A percentile compares a stretch with the other conserved stretches of the same genome.
Conservation (phyloP, 2,329 filamentous ascomycete genomes). For the Bipolaris oryzae region DNA sequence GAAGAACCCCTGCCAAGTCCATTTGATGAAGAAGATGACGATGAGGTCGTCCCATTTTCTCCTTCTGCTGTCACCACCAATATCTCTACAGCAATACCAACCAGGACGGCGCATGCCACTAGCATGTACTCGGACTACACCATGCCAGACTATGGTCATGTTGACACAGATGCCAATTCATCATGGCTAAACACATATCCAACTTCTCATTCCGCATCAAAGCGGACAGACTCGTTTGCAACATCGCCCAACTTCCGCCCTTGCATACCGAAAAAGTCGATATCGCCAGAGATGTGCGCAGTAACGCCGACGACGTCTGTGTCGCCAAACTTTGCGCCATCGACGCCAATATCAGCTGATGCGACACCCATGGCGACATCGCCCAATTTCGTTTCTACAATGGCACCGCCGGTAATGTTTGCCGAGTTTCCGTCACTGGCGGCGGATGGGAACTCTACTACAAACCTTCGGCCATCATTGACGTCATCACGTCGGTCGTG, state of each 20-base stretch:
- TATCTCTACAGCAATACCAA: constrained; percentile 11
- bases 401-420: neutral
- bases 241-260: constrained; percentile 24
- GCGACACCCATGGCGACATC: constrained; percentile 10
- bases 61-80: constrained; percentile 18
- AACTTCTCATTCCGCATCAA: constrained; percentile 7
- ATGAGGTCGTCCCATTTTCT: constrained; percentile 22
- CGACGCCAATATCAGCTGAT: neutral
- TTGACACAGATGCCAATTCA: constrained; percentile 29
- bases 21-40: constrained; percentile 20
- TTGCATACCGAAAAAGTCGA: constrained; percentile 1
- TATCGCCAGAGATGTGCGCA: constrained; percentile 8
- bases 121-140: constrained; percentile 2
- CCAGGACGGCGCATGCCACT: constrained; percentile 2
- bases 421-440: constrained; percentile 4
- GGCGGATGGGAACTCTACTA: neutral
- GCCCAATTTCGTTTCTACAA: constrained; percentile 19
- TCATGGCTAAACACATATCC: constrained; percentile 33
- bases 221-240: constrained; percentile 24
- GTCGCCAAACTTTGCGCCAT: constrained; percentile 14
- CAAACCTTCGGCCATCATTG: constrained; percentile 6
- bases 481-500: neutral
- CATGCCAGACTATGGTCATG: constrained; percentile 32
- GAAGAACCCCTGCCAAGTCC: constrained; percentile 21
- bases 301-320: neutral